These are phyloP conservation scores for Beauveria medogensis DNA, from an alignment of 2,329 filamentous ascomycete species.

Conservation along the genomic window DNA sequence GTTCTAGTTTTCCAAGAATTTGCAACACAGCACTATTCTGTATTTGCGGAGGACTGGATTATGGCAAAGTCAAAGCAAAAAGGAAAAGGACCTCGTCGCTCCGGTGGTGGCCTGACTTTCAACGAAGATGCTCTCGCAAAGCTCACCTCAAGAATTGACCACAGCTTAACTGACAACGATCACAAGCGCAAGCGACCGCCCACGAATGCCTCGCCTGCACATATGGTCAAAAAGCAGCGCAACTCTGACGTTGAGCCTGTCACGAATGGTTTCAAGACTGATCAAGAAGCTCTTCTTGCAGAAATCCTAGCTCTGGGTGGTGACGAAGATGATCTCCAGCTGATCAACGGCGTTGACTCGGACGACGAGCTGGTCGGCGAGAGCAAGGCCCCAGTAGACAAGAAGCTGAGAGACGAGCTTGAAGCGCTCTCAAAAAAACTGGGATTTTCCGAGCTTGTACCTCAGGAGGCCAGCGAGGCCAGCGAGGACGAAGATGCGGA, in stretches of 20 bases:
- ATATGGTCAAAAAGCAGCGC: conserved; percentile 31
- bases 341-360: conserved; percentile 46
- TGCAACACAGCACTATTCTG: background rate
- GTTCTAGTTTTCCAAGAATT: conserved; percentile 4
- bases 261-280: conserved; percentile 19
- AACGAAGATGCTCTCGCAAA: conserved; percentile 43
- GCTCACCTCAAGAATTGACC: conserved; percentile 50
- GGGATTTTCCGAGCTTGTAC: conserved; percentile 26
- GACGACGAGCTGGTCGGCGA: conserved; percentile 27
- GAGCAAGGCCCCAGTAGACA: conserved; percentile 31
- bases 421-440: conserved; percentile 31
- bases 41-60: background rate
- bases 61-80: conserved; percentile 30
- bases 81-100: conserved; percentile 22
- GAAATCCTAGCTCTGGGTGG: conserved; percentile 60
- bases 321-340: conserved; percentile 54
- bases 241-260: conserved; percentile 20
- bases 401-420: conserved; percentile 29
- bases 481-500: conserved; percentile 30
- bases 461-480: conserved; percentile 28
- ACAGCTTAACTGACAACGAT: conserved; percentile 35
- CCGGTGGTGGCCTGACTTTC: conserved; percentile 25
- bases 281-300: conserved; percentile 41
- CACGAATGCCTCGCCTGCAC: conserved; percentile 24
- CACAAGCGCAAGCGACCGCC: conserved; percentile 39